These are phyloP conservation scores for Aspergillus versicolor DNA, from an alignment of 2,329 filamentous ascomycete genomes.

Conservation along the genomic window DNA sequence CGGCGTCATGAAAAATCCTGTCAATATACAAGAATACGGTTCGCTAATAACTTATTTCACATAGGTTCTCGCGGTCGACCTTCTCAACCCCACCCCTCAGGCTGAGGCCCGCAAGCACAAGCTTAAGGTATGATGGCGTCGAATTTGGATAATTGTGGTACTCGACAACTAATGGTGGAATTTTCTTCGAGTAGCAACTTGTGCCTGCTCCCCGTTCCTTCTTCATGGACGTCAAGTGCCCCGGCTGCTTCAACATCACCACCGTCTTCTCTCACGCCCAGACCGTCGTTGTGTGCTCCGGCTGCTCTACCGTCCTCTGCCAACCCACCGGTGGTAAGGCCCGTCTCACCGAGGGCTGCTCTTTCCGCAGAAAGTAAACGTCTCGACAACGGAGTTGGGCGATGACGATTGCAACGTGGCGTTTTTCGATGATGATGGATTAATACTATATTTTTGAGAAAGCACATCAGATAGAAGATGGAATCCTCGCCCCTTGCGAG, in stretches of 20 bases:
- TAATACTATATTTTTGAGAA: conserved; percentile 29
- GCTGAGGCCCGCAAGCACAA: conserved; percentile 99
- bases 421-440: conserved; percentile 31
- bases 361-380: conserved; percentile 98
- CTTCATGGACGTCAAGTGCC: conserved; percentile 99
- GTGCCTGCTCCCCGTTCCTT: conserved; percentile 96
- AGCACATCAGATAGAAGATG: conserved; percentile 49
- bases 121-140: conserved; percentile 78
- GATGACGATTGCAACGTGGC: conserved; percentile 39
- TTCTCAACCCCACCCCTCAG: conserved; percentile 97
- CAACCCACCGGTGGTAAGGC: conserved; percentile 99
- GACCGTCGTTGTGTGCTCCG: conserved; percentile 99
- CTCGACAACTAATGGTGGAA: conserved; percentile 6
- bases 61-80: conserved; percentile 99
- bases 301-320: conserved; percentile 99
- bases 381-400: conserved; percentile 28
- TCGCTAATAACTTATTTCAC: conserved; percentile 19
- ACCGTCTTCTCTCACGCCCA: conserved; percentile 99
- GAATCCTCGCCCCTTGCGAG: conserved; percentile 43
- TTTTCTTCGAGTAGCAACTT: conserved; percentile 63
- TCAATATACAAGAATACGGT: background rate
- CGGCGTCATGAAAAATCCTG: conserved; percentile 4
- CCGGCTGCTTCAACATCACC: conserved; percentile 99
- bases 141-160: background rate
- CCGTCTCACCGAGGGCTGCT: conserved; percentile 98